Evolutionary conservation across 768 basidiomycete genomes (phyloP).

Genomic region (Boletus vinaceobasis): DNA sequence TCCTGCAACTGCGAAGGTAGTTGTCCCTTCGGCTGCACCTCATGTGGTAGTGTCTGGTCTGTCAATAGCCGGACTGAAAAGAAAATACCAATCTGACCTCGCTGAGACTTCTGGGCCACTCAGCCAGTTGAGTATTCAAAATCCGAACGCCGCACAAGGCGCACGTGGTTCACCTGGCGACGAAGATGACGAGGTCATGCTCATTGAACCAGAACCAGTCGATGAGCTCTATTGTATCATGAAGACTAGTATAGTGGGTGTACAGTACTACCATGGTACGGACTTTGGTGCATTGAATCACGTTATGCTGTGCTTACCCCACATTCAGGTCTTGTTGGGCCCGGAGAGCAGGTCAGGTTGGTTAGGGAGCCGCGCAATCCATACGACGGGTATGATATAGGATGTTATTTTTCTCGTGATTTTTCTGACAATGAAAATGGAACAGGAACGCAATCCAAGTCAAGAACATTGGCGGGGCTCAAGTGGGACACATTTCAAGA

Average conservation of each 20-base stretch:
- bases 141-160: conserved; percentile 13
- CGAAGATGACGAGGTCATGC: conserved; percentile 42
- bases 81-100: conserved; percentile 40
- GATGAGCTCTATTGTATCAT: conserved; percentile 70
- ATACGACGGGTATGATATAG: conserved; percentile 57
- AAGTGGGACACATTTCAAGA: conserved; percentile 81
- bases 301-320: neutral
- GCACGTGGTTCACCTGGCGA: conserved; percentile 25
- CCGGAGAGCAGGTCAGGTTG: conserved; percentile 73
- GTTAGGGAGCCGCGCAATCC: conserved; percentile 62
- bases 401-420: neutral
- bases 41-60: neutral
- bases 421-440: neutral
- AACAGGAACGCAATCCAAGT: conserved; percentile 78
- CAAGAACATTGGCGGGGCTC: conserved; percentile 64
- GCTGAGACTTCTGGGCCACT: conserved; percentile 9
- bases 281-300: neutral
- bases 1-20: conserved; percentile 42
- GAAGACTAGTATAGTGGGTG: conserved; percentile 67
- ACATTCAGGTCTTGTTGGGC: conserved; percentile 68
- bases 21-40: conserved; percentile 4
- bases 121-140: conserved; percentile 12
- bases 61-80: conserved; percentile 33
- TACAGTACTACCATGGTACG: conserved; percentile 77
- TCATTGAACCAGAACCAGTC: conserved; percentile 41